These are phyloP conservation scores for Claviceps monticola DNA, from an alignment of 2,329 filamentous ascomycete genomes.

Conservation along the genomic window DNA sequence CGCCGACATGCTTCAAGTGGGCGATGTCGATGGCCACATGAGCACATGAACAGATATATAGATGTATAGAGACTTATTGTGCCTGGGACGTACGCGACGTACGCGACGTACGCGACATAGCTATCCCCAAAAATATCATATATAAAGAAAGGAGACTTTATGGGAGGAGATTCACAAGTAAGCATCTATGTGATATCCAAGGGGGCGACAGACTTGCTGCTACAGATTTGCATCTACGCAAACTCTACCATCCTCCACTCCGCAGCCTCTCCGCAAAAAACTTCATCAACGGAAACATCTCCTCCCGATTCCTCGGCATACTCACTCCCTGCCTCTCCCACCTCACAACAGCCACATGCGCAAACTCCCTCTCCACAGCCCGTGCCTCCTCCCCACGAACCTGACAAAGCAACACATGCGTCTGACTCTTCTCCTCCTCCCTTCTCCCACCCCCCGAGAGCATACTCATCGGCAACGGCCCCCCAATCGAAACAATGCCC, in stretches of 20 bases:
- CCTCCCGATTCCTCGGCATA: slow-evolving; percentile 73
- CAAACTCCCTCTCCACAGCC: slow-evolving; percentile 52
- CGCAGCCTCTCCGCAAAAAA: slow-evolving; percentile 56
- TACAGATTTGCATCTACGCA: no score
- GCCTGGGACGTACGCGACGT: no score
- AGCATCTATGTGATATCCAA: no score
- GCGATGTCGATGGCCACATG: slow-evolving; percentile 9
- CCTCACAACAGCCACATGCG: slow-evolving; percentile 50
- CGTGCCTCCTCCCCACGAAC: slow-evolving; percentile 50
- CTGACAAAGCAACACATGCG: slow-evolving; percentile 46
- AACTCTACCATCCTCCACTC: slow-evolving; percentile 8
- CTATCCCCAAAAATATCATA: no score
- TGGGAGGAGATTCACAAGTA: no score
- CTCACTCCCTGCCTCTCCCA: slow-evolving; percentile 60
- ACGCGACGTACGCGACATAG: no score
- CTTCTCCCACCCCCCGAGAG: slow-evolving; percentile 24
- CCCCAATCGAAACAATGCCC: slow-evolving; percentile 52
- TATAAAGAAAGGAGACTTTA: no score
- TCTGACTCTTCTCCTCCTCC: slow-evolving; percentile 39
- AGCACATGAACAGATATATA: background rate
- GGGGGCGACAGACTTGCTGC: no score
- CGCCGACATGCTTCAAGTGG: slow-evolving; percentile 61
- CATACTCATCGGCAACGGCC: slow-evolving; percentile 39
- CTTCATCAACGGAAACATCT: slow-evolving; percentile 83
- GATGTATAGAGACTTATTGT: no score